Evolutionary conservation across 768 basidiomycete species (phyloP).

Genomic region (Serendipita sp.): DNA sequence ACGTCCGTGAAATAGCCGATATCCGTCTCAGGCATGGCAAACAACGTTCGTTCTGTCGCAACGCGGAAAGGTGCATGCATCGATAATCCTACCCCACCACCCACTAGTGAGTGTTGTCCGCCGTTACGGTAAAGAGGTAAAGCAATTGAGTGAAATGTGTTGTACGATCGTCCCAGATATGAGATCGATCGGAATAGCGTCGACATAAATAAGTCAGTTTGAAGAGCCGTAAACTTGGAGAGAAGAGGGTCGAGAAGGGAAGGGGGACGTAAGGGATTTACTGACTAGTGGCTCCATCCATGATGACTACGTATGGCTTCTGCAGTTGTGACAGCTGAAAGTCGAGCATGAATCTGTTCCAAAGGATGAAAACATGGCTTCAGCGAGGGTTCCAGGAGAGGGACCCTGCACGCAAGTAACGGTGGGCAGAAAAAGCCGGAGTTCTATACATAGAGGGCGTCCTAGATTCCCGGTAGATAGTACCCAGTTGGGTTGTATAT

Average conservation of each 20-base stretch:
- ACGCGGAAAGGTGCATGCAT: conserved; percentile 78
- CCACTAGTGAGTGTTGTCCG: conserved; percentile 43
- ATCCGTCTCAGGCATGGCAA: conserved; percentile 95
- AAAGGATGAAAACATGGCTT: conserved; percentile 5
- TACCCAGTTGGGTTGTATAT: too few relatives aligned
- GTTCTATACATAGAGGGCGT: too few relatives aligned
- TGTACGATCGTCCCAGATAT: background rate
- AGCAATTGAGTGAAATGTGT: background rate
- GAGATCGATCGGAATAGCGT: background rate
- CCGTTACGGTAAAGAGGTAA: conserved; percentile 5
- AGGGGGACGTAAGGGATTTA: conserved; percentile 15
- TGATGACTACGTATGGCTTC: conserved; percentile 82
- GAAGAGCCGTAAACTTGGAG: conserved; percentile 8
- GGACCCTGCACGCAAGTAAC: background rate
- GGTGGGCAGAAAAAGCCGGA: too few relatives aligned
- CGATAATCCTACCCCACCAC: conserved; percentile 84
- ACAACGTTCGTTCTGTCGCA: conserved; percentile 79
- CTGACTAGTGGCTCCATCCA: conserved; percentile 87
- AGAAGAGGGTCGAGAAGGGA: conserved; percentile 9
- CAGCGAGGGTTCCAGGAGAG: background rate
- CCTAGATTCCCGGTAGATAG: too few relatives aligned
- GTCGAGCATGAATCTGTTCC: conserved; percentile 61
- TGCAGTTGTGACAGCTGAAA: conserved; percentile 49
- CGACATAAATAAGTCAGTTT: background rate
- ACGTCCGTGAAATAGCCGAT: conserved; percentile 89